These are phyloP conservation scores for Leucocoprinus gongylophorus DNA, from an alignment of 1,284 basidiomycete species.

Conservation along the genomic window DNA sequence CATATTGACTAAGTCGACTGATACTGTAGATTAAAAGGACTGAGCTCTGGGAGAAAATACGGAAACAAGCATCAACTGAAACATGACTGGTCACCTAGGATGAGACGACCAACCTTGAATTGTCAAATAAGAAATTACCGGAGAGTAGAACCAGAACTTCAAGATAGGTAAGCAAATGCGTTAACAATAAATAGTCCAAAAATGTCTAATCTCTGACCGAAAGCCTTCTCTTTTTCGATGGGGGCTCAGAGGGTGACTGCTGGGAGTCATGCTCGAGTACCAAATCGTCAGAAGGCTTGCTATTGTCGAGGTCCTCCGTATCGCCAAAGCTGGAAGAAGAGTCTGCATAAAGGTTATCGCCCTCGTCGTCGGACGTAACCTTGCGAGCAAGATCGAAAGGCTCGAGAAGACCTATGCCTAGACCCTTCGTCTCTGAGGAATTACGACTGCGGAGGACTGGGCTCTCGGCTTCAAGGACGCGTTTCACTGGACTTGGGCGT, in stretches of 20 bases:
- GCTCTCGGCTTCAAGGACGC: slow-evolving; percentile 44
- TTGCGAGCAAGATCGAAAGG: slow-evolving; percentile 42
- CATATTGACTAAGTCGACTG: slow-evolving; percentile 5
- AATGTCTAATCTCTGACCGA: slow-evolving; percentile 11
- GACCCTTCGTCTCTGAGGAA: slow-evolving; percentile 31
- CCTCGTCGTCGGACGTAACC: slow-evolving; percentile 14
- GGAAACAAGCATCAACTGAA: slow-evolving; percentile 9
- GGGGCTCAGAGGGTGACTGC: slow-evolving; percentile 27
- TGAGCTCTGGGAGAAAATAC: slow-evolving; percentile 5
- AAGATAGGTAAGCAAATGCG: slow-evolving; percentile 16
- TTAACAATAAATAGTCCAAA: slow-evolving; percentile 19
- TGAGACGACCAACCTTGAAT: background rate
- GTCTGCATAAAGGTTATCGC: slow-evolving; percentile 24
- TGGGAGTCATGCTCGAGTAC: background rate
- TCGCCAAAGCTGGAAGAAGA: slow-evolving; percentile 13
- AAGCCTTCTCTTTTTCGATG: slow-evolving; percentile 39
- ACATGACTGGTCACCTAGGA: slow-evolving; percentile 2
- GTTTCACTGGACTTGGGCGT: slow-evolving; percentile 30
- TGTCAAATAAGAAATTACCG: slow-evolving; percentile 2
- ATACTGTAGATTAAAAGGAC: slow-evolving; percentile 9
- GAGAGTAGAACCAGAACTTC: slow-evolving; percentile 8
- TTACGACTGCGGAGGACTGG: slow-evolving; percentile 49
- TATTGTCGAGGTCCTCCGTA: slow-evolving; percentile 14
- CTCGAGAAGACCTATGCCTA: slow-evolving; percentile 49
- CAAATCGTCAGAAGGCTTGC: slow-evolving; percentile 16